A percentile compares a stretch with the other conserved stretches of the same genome.
Conservation (phyloP, 768 basidiomycete species). For the Trametes gibbosa region DNA sequence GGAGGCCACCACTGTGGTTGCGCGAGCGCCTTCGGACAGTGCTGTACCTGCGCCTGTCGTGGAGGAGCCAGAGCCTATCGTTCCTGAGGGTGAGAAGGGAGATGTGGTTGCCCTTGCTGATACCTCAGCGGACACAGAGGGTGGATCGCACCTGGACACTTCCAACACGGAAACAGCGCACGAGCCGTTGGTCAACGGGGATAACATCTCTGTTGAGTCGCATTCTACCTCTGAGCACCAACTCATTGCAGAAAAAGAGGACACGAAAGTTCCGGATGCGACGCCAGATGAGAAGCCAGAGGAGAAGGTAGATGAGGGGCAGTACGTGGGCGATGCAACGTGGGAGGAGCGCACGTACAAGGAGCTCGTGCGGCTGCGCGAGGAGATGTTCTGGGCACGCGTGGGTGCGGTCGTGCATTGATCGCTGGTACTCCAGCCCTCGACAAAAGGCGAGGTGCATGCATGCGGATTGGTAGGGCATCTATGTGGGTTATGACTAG, state of each 20-base stretch:
- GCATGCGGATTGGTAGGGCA: neutral
- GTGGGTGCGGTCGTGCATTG: constrained; percentile 44
- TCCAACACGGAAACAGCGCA: neutral
- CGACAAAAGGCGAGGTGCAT: neutral
- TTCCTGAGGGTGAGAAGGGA: neutral
- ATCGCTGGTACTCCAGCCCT: neutral
- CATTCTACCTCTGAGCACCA: neutral
- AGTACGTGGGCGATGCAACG: constrained; percentile 61
- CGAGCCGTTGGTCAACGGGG: constrained; percentile 1
- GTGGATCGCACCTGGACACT: neutral
- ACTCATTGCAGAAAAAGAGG: too few relatives aligned
- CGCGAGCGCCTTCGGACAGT: neutral
- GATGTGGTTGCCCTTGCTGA: neutral
- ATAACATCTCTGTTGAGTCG: neutral
- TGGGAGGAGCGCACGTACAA: constrained; percentile 91
- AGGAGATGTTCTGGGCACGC: constrained; percentile 87
- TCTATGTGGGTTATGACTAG: neutral
- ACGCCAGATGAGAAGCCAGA: neutral
- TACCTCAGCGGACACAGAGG: neutral
- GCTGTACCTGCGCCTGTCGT: constrained; percentile 1
- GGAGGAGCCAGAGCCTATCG: constrained; percentile 8
- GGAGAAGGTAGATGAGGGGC: constrained; percentile 34
- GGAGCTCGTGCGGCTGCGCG: constrained; percentile 66
- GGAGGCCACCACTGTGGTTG: neutral
- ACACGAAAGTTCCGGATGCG: neutral